Evolutionary conservation across 2,329 filamentous ascomycete species (phyloP).

Genomic region (Drechslera avenae): DNA sequence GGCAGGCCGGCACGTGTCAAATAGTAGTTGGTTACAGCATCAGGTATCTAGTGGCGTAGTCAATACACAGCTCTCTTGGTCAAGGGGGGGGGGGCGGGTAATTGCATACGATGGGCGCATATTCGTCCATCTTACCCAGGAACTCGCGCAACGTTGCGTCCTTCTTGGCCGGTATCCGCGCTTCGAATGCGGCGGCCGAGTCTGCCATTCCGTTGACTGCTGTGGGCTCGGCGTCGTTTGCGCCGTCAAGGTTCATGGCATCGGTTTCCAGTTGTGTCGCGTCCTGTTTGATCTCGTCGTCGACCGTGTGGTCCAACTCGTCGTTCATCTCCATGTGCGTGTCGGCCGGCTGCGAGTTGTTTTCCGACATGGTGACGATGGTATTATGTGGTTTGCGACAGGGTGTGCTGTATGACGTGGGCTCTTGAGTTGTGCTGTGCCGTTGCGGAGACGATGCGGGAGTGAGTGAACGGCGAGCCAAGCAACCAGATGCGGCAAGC

Average conservation of each 20-base stretch:
- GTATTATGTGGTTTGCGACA: slow-evolving; percentile 7
- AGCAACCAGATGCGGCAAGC: slow-evolving; percentile 7
- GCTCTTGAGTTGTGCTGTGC: slow-evolving; percentile 5
- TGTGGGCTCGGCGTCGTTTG: slow-evolving; percentile 43
- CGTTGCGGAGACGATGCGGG: slow-evolving; percentile 24
- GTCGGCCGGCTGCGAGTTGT: slow-evolving; percentile 35
- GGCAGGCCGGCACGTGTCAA: slow-evolving; percentile 94
- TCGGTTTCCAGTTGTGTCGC: slow-evolving; percentile 40
- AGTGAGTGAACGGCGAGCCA: slow-evolving; percentile 20
- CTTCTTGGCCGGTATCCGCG: slow-evolving; percentile 78
- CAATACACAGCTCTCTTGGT: slow-evolving; percentile 11
- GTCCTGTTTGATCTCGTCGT: slow-evolving; percentile 50
- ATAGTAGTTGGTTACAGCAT: slow-evolving; percentile 97
- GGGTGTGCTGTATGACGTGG: slow-evolving; percentile 11
- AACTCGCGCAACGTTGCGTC: slow-evolving; percentile 93
- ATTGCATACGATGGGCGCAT: slow-evolving; percentile 83
- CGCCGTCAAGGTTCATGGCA: slow-evolving; percentile 50
- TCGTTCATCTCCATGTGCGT: slow-evolving; percentile 42
- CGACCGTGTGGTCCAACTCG: slow-evolving; percentile 49
- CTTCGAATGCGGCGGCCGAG: slow-evolving; percentile 59
- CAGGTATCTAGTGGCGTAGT: slow-evolving; percentile 74
- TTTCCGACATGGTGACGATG: slow-evolving; percentile 41
- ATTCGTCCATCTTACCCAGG: slow-evolving; percentile 95
- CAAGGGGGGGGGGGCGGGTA: background rate
- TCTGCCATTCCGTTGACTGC: slow-evolving; percentile 47